phyloP scores from a whole-genome alignment of 257 asterid species.

The Solanum peruvianum region DNA sequence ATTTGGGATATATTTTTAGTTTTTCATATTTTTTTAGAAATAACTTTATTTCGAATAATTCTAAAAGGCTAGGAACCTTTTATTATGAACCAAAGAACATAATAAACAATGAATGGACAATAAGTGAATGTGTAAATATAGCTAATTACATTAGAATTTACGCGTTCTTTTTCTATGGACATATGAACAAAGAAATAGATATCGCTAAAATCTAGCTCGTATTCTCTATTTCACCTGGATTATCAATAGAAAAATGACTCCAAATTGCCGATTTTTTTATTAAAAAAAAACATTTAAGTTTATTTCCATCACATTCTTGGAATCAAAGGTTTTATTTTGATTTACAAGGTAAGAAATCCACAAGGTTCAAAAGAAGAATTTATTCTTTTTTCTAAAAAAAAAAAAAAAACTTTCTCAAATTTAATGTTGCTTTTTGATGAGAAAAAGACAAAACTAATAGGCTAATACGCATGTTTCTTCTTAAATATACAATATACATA shows the following conservation, averaged over 20 bases:
- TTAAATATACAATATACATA: no score
- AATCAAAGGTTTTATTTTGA: not conserved
- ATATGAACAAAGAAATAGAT: not conserved
- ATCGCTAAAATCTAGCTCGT: not conserved
- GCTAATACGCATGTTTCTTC: not conserved
- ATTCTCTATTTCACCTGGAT: not conserved
- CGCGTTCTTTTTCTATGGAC: not conserved
- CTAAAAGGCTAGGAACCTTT: not conserved
- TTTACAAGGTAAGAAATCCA: not conserved
- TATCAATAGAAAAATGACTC: not conserved
- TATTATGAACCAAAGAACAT: not conserved
- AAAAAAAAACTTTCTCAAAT: not conserved
- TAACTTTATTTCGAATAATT: no score
- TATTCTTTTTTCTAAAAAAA: not conserved
- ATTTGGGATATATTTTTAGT: not conserved
- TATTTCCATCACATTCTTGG: not conserved
- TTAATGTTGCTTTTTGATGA: not conserved
- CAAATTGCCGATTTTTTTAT: not conserved
- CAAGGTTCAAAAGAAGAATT: not conserved
- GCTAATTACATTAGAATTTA: not conserved
- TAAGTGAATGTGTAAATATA: not conserved
- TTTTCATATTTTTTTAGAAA: no score
- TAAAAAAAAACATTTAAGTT: not conserved
- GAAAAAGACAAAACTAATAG: no score
- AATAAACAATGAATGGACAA: not conserved